Evolutionary conservation across 140 eudicot genomes (phyloP).

Genomic region (Bidens hawaiensis): DNA sequence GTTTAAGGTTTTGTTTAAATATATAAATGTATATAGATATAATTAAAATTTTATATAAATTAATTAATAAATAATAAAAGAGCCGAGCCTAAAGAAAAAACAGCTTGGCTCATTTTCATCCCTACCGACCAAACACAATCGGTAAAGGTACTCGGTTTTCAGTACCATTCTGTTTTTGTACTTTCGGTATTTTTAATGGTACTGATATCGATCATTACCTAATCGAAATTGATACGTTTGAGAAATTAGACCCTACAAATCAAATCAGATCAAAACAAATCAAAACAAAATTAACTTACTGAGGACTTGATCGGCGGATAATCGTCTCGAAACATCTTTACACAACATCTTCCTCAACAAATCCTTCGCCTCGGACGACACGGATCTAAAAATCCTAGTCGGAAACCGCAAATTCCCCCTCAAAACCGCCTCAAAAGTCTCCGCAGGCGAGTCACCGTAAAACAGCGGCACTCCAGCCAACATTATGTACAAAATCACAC

Average conservation of each 20-base stretch:
- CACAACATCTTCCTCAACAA: constrained; percentile 83
- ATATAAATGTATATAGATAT: too few species aligned
- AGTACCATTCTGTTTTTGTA: too few species aligned
- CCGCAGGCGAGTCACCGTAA: constrained; percentile 59
- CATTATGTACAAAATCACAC: constrained; percentile 82
- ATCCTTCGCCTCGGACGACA: constrained; percentile 81
- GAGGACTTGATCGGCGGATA: constrained; percentile 82
- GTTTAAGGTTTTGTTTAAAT: too few species aligned
- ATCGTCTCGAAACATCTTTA: constrained; percentile 65
- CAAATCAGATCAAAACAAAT: neutral
- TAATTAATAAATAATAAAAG: too few species aligned
- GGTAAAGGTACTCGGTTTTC: too few species aligned
- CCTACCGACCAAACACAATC: too few species aligned
- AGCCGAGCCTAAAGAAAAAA: too few species aligned
- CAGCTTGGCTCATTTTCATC: too few species aligned
- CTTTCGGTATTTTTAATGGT: too few species aligned
- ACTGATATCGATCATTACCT: too few species aligned
- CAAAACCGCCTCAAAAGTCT: constrained; percentile 69
- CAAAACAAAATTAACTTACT: constrained; percentile 38
- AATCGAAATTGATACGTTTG: too few species aligned
- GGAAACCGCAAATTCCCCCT: constrained; percentile 81
- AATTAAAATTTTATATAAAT: too few species aligned
- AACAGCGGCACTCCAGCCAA: constrained; percentile 84
- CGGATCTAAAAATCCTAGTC: constrained; percentile 49
- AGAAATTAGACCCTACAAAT: neutral